Evolutionary conservation across 768 basidiomycete species (phyloP).

Genomic region (Goffeauzyma gilvescens): DNA sequence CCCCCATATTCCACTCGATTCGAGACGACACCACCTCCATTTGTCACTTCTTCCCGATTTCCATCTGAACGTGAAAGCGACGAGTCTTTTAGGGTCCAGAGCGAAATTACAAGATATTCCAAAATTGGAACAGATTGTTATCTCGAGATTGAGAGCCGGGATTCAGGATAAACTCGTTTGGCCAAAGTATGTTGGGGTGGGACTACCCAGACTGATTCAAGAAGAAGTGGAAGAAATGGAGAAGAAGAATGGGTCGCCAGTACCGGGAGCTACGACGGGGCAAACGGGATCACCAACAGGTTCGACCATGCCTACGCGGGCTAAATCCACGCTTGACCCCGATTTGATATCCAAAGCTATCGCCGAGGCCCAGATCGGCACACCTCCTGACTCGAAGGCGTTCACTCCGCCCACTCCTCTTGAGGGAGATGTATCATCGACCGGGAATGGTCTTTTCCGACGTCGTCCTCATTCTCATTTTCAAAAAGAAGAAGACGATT

Average conservation of each 20-base stretch:
- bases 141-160: constrained; percentile 56
- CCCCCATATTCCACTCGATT: constrained; percentile 25
- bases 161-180: constrained; percentile 36
- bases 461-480: too few relatives aligned
- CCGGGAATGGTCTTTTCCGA: too few relatives aligned
- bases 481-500: too few relatives aligned
- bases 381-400: too few relatives aligned
- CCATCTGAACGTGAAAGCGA: constrained; percentile 64
- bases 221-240: neutral
- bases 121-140: constrained; percentile 85
- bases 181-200: constrained; percentile 33
- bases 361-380: too few relatives aligned
- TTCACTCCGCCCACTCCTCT: too few relatives aligned
- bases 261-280: too few relatives aligned
- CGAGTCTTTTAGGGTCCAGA: constrained; percentile 80
- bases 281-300: too few relatives aligned
- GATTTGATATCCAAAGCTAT: too few relatives aligned
- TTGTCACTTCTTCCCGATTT: constrained; percentile 73
- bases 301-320: too few relatives aligned
- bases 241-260: neutral
- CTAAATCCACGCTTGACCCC: too few relatives aligned
- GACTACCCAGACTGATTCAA: constrained; percentile 9
- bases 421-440: too few relatives aligned
- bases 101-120: constrained; percentile 93
- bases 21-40: constrained; percentile 41